These are phyloP conservation scores for Kodamaea sp. DNA, from an alignment of 1,139 yeast genomes.

Conservation along the genomic window DNA sequence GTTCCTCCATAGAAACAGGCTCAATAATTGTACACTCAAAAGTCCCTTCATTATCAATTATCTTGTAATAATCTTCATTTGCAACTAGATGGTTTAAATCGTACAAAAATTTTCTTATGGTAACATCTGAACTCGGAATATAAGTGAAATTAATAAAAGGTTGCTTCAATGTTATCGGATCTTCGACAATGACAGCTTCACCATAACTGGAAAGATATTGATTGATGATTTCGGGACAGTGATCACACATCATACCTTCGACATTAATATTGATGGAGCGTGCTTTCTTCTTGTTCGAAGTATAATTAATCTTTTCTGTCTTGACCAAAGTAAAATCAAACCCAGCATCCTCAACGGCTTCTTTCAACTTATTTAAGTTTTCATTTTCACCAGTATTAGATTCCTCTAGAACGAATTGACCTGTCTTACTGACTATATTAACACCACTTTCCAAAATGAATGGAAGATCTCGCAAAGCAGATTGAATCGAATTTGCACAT, in stretches of 20 bases:
- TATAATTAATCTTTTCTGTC: constrained; percentile 40
- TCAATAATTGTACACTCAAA: constrained; percentile 56
- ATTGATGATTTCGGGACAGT: constrained; percentile 61
- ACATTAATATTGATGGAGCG: constrained; percentile 56
- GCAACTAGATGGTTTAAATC: constrained; percentile 44
- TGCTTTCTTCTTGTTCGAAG: constrained; percentile 42
- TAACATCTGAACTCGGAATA: constrained; percentile 52
- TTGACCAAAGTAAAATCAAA: constrained; percentile 52
- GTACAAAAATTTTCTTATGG: constrained; percentile 50
- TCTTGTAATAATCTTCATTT: constrained; percentile 20
- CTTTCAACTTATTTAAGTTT: constrained; percentile 38
- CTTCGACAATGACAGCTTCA: constrained; percentile 52
- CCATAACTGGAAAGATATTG: constrained; percentile 51
- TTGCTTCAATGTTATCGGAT: constrained; percentile 49
- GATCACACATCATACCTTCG: constrained; percentile 68
- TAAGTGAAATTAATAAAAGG: constrained; percentile 65
- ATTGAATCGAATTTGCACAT: constrained; percentile 55
- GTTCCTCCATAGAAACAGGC: constrained; percentile 60
- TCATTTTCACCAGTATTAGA: constrained; percentile 17
- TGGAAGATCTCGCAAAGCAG: constrained; percentile 48
- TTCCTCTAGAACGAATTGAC: constrained; percentile 52
- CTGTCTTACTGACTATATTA: constrained; percentile 58
- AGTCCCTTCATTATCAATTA: constrained; percentile 25
- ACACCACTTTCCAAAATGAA: constrained; percentile 54
- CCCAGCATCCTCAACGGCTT: constrained; percentile 61